Evolutionary conservation across 768 basidiomycete genomes (phyloP), one percentile per base, ranked within the genome.

Genomic region (Postia placenta): DNA sequence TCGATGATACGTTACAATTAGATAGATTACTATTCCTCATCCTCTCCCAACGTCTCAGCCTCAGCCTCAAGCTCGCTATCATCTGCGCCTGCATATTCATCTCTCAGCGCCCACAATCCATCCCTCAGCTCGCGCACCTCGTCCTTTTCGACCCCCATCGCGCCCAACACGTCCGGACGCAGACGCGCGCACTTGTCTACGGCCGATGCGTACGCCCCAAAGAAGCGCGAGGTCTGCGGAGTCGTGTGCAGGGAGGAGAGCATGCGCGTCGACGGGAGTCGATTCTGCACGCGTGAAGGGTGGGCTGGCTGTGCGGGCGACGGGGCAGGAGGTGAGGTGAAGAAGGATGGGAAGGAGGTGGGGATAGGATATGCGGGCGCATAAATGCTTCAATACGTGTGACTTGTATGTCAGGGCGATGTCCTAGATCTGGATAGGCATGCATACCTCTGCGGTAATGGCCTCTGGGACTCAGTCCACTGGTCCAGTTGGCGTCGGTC

Each of bases 101-200:
- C 82, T 42, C 75, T 72, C 24, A 85, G 64, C 17, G 71, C 74
- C 83, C 85, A 84, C 41, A 86, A 57, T 35, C 74, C 74, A 54
- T 79, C 76, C 14, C 64, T 70, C 27, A 86, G 61, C 44, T 83
- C 83, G 47, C 59, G 71, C 46, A 83, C 55, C 3, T 83, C 83
- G 51, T 85, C 85, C 3, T 61, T 52, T 48, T 80, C 75, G 17
- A 80, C 44, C n/a, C 64, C 66, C 52, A 64, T 64, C 15, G 72
- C 24, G 4, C 58, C 54, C 15, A 71, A 60, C 19, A 66, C 63
- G 28, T 62, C 61, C 35, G 67, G 59, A 15, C 66, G 72, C 41
- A 69, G 72, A 47, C 70, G 68, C 2, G 70, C 61, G 45, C 72
- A 73, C 7, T 58, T 58, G 24, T 80, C 75, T 4, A 77, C 65